A percentile compares a stretch with the other conserved stretches of the same genome.
Evolutionary conservation across 345 rosid species (phyloP).

Genomic region (Brassica juncea): DNA sequence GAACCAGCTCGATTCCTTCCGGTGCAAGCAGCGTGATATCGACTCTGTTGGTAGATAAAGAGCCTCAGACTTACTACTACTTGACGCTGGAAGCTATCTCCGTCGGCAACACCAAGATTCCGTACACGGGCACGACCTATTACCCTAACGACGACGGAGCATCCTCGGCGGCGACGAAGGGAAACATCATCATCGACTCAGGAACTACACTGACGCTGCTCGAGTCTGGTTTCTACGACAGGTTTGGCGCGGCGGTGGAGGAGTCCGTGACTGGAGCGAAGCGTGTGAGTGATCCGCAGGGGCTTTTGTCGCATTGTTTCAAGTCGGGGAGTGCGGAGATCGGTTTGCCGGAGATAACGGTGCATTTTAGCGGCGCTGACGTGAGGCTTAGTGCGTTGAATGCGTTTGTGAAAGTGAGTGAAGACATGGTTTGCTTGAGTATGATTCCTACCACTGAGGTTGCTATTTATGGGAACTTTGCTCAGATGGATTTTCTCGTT

Average conservation of each 20-base stretch:
- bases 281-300: conserved; percentile 43
- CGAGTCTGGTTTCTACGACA: conserved; percentile 40
- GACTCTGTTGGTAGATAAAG: conserved; percentile 47
- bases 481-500: conserved; percentile 54
- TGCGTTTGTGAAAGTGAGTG: conserved; percentile 44
- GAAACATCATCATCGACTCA: conserved; percentile 66
- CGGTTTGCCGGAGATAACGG: conserved; percentile 41
- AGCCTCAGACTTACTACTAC: conserved; percentile 49
- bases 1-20: conserved; percentile 49
- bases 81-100: conserved; percentile 50
- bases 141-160: not conserved
- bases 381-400: conserved; percentile 41
- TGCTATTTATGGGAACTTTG: conserved; percentile 55
- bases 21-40: conserved; percentile 31
- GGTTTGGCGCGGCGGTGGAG: conserved; percentile 40
- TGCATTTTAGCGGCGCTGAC: conserved; percentile 50
- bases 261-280: conserved; percentile 32
- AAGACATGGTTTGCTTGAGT: conserved; percentile 44
- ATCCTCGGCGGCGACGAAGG: conserved; percentile 7
- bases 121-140: conserved; percentile 34
- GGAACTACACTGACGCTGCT: conserved; percentile 64
- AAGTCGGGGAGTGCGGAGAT: not conserved
- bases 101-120: conserved; percentile 42
- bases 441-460: conserved; percentile 24
- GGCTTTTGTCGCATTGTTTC: conserved; percentile 47